A percentile compares a stretch with the other conserved stretches of the same genome.
phyloP scores from a whole-genome alignment of 441 rosid genomes.

The Bruguiera hainesii region DNA sequence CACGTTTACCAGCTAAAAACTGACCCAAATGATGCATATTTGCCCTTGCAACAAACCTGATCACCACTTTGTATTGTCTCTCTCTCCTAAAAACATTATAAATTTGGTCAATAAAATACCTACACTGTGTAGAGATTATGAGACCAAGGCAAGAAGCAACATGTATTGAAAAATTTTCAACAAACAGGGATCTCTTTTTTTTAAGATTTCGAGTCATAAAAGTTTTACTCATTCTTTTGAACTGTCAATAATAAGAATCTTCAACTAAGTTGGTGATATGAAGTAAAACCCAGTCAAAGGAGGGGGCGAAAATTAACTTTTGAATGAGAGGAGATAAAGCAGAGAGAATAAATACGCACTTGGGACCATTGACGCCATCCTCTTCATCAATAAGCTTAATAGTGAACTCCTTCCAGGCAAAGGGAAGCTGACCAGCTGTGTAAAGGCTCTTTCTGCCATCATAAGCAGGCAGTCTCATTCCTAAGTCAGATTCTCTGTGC shows the following conservation, averaged over 20 bases:
- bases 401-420: conserved; percentile 77
- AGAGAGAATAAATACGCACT: conserved; percentile 40
- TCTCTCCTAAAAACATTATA: conserved; percentile 53
- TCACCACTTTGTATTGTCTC: conserved; percentile 75
- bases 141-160: neutral
- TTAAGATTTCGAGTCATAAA: neutral
- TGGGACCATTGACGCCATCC: conserved; percentile 77
- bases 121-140: neutral
- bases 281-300: neutral
- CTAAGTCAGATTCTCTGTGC: conserved; percentile 82
- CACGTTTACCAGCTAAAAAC: conserved; percentile 84
- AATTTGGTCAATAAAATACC: conserved; percentile 6
- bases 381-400: conserved; percentile 81
- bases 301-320: neutral
- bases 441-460: conserved; percentile 96
- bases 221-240: conserved; percentile 1
- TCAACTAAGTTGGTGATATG: neutral
- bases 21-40: conserved; percentile 86
- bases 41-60: conserved; percentile 83
- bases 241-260: neutral
- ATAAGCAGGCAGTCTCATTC: conserved; percentile 90
- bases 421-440: conserved; percentile 97
- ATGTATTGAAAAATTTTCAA: neutral
- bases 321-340: conserved; percentile 7
- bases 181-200: neutral